Conservation (phyloP, 1,284 basidiomycete genomes). For the Xanthoconium separans region DNA sequence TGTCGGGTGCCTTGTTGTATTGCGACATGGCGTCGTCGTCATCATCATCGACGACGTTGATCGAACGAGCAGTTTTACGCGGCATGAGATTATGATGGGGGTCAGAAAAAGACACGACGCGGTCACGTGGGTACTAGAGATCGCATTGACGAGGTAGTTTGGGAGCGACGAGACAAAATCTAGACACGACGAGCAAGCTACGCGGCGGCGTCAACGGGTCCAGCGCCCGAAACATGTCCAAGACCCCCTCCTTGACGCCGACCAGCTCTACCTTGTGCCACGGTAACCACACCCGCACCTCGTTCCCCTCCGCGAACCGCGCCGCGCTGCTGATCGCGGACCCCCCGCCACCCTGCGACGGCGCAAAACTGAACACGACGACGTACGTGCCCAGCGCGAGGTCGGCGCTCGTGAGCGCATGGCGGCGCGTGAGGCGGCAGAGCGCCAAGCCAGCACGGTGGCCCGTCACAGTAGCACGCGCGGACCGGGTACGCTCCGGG, state of each 20-base stretch:
- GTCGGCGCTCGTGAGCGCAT: slow-evolving; percentile 17
- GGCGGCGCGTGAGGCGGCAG: slow-evolving; percentile 26
- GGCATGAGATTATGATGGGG: slow-evolving; percentile 14
- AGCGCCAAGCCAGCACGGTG: slow-evolving; percentile 28
- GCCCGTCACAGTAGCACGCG: neutral
- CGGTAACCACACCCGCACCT: slow-evolving; percentile 32
- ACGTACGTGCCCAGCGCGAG: slow-evolving; percentile 30
- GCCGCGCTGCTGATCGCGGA: slow-evolving; percentile 18
- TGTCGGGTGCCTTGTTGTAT: slow-evolving; percentile 17
- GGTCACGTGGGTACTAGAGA: neutral
- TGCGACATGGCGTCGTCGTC: slow-evolving; percentile 24
- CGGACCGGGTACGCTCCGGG: slow-evolving; percentile 13
- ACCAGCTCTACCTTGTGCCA: slow-evolving; percentile 30
- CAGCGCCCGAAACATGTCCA: slow-evolving; percentile 21
- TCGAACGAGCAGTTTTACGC: slow-evolving; percentile 12
- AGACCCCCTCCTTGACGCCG: slow-evolving; percentile 8
- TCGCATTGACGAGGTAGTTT: neutral
- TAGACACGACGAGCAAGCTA: slow-evolving; percentile 30
- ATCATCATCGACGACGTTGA: slow-evolving; percentile 7
- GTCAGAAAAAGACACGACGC: neutral
- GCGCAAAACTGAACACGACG: slow-evolving; percentile 28
- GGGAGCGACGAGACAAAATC: slow-evolving; percentile 25
- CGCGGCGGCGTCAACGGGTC: slow-evolving; percentile 31
- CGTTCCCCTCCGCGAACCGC: slow-evolving; percentile 24
- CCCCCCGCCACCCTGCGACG: slow-evolving; percentile 8